phyloP scores from a whole-genome alignment of 2,329 filamentous ascomycete species.

The Fusarium pininemorale region DNA sequence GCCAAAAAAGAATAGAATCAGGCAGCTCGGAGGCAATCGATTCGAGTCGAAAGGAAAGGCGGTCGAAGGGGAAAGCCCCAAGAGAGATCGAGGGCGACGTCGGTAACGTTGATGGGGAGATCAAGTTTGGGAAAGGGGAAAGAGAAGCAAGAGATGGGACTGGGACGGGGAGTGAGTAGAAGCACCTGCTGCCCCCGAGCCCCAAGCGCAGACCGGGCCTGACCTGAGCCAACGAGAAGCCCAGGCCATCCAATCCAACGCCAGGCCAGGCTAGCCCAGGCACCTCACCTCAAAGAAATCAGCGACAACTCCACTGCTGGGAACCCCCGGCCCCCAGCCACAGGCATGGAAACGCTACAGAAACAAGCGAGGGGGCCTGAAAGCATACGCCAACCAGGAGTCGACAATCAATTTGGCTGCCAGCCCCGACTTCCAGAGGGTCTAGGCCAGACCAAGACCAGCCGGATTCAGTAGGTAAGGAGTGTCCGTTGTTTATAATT shows the following conservation, averaged over 20 bases:
- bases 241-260: background rate
- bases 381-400: constrained; percentile 26
- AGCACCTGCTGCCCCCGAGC: constrained; percentile 15
- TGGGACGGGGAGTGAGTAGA: constrained; percentile 21
- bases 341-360: constrained; percentile 31
- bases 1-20: constrained; percentile 29
- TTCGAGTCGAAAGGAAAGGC: constrained; percentile 27
- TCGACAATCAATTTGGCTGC: constrained; percentile 10
- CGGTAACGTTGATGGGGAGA: constrained; percentile 39
- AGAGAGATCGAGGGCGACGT: constrained; percentile 27
- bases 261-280: constrained; percentile 13
- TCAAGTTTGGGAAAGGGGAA: constrained; percentile 41
- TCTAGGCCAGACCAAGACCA: constrained; percentile 25
- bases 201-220: background rate
- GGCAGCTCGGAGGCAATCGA: constrained; percentile 34
- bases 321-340: constrained; percentile 16
- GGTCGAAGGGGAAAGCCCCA: constrained; percentile 33
- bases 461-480: constrained; percentile 34
- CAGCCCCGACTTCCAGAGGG: constrained; percentile 26
- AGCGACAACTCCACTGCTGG: constrained; percentile 28
- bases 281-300: constrained; percentile 18
- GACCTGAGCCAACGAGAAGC: constrained; percentile 4
- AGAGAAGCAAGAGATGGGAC: constrained; percentile 23
- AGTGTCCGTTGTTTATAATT: background rate
- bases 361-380: constrained; percentile 34